Conservation (phyloP, 768 basidiomycete genomes). For the Lactarius quietus region DNA sequence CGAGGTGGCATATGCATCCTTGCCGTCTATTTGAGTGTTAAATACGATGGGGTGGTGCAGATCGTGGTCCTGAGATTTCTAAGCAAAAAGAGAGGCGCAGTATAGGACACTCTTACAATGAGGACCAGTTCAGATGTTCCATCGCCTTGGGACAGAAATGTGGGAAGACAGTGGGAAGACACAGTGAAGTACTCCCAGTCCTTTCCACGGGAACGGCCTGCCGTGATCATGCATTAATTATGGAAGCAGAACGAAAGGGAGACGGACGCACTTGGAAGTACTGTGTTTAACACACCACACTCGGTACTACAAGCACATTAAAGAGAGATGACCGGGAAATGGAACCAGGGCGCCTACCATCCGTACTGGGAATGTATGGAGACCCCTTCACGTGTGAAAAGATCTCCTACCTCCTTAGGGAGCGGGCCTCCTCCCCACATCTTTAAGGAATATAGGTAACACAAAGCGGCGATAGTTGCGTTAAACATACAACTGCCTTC, state of each 20-base stretch:
- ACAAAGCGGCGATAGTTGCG: background rate
- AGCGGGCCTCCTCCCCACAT: conserved; percentile 34
- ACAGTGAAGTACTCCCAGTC: conserved; percentile 30
- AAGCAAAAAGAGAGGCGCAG: background rate
- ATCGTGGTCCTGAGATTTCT: conserved; percentile 25
- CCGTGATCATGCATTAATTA: background rate
- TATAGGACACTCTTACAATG: conserved; percentile 18
- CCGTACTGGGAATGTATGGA: conserved; percentile 28
- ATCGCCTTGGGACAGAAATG: conserved; percentile 25
- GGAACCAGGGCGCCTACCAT: conserved; percentile 18
- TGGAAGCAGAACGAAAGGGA: background rate
- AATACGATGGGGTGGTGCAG: conserved; percentile 27
- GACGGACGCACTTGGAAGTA: conserved; percentile 25
- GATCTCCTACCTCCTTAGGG: conserved; percentile 29
- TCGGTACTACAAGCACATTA: conserved; percentile 24
- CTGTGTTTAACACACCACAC: conserved; percentile 26
- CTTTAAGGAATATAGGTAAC: conserved; percentile 20
- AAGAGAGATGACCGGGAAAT: background rate
- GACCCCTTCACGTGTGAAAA: conserved; percentile 27
- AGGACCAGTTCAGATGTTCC: conserved; percentile 28
- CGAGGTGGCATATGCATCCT: conserved; percentile 40
- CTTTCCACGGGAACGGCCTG: conserved; percentile 22
- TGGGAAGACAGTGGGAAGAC: conserved; percentile 24
- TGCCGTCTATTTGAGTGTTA: conserved; percentile 38
- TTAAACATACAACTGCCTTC: conserved; percentile 27